Evolutionary conservation across 2,329 filamentous ascomycete genomes (phyloP), one percentile per base, ranked within the genome.

Genomic region (Talaromyces islandicus): DNA sequence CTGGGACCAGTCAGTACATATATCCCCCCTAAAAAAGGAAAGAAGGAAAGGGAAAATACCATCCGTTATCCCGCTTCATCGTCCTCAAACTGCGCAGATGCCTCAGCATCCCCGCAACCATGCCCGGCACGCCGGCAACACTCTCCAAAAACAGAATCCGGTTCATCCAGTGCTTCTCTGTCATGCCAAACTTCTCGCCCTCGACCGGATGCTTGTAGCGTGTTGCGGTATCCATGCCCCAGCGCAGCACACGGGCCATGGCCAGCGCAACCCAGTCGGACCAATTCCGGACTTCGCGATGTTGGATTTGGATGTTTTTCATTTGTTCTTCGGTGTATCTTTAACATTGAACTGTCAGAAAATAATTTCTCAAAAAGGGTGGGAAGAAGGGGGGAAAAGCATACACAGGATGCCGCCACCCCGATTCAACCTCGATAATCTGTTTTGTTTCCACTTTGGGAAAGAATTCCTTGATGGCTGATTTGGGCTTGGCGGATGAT

Each of bases 41-140:
- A 27, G 6, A 25, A 21, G 52, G n/a, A 30, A 21, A 38, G 25
- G 24, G 4, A 21, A 12, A 66, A 71, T 69, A 83, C 86, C 88
- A 97, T 70, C 94, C 94, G 68, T 97, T 96, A 73, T 97, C 93
- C 59, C 93, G 82, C 81, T 91, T 92, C 82, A 97, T 88, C 29
- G 88, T 84, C 51, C 93, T 83, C 69, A 97, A 83, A 65, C 88
- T 92, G 71, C 89, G 86, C 41, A 97, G 81, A 76, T 99, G 94
- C 35, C 94, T 83, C 17, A 97, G 81, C 90, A 96, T 97, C 24
- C 92, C 94, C 0, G 89, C 94, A 0, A 97, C 93, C 91, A 97
- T 97, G 7, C 94, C 94, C 0, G 94, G 94, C 0, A 97, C 94
- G 35, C 92, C 94, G 12, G 94, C 94, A 43, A 99, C 91, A 54